Evolutionary conservation across 225 moss, liverwort and hornwort genomes (phyloP).

Genomic region (Pseudisothecium myosuroides): DNA sequence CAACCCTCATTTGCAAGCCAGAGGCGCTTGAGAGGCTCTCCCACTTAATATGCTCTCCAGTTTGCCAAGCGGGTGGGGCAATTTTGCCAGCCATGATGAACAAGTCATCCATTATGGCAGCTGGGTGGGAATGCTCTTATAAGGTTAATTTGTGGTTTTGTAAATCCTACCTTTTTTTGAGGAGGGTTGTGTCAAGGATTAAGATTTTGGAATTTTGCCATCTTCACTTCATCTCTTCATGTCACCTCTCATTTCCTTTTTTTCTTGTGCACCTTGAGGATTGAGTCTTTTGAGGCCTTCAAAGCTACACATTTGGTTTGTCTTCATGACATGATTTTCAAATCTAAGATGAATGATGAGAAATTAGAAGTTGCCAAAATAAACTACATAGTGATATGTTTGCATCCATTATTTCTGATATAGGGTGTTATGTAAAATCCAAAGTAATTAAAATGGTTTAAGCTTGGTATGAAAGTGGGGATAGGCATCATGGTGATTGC

Average conservation of each 20-base stretch:
- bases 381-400: background rate
- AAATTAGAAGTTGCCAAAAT: background rate
- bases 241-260: background rate
- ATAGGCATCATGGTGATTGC: no score
- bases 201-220: background rate
- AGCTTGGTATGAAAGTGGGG: no score
- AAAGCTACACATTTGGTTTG: background rate
- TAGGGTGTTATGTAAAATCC: background rate
- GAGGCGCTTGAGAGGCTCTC: no score
- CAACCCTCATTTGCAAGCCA: no score
- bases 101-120: no score
- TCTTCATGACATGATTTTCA: background rate
- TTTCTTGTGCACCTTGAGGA: background rate
- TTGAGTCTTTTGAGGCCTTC: background rate
- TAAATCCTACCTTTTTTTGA: background rate
- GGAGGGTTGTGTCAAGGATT: background rate
- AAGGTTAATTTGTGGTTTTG: background rate
- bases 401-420: background rate
- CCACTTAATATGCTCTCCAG: no score
- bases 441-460: background rate
- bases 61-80: no score
- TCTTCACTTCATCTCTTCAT: background rate
- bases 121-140: no score
- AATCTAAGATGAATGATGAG: background rate
- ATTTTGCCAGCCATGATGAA: no score